Evolutionary conservation across 2,329 filamentous ascomycete genomes (phyloP), one percentile per base, ranked within the genome.

Genomic region (Fusarium torreyae): DNA sequence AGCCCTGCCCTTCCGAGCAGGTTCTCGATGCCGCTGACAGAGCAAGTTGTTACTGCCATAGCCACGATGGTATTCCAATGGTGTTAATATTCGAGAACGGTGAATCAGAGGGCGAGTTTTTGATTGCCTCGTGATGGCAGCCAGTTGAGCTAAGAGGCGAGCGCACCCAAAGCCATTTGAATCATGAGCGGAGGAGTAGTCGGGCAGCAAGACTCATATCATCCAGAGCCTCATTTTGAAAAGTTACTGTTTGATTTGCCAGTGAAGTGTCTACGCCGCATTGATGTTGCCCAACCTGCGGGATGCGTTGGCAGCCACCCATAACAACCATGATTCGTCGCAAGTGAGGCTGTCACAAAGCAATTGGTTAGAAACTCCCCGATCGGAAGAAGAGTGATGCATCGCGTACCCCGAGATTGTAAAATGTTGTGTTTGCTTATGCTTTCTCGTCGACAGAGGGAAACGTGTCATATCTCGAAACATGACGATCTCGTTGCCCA

Each of bases 11-110:
- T 68, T 0, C 73, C 73, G 0, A 75, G 70, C 3, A 75, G 57
- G 4, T 11, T 68, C 13, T 71, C 58, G 1, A 75, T 55, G 0
- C 69, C 72, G 22, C 57, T 64, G 6, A 74, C 34, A 1, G 71
- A 72, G 28, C 74, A 75, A 0, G 72, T 75, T 0, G 65, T 68
- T 3, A 63, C 67, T 36, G 70, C 62, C 74, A 75, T 75, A 60
- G 63, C 69, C 57, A 69, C 58, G 43, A 57, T 71, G 0, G 0
- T 34, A 0, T 11, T 34, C 1, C 20, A 17, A 52, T 57, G 55
- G 46, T 45, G 64, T 45, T 60, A 43, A 51, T 34, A 18, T 15
- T 57, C 14, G 22, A 36, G 15, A 13, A 8, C 18, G 28, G 20
- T 48, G 45, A 48, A 22, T 52, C 24, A 39, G 36, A 28, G 7